Conservation (phyloP, 2,329 filamentous ascomycete genomes). For the Bipolaris cookei region DNA sequence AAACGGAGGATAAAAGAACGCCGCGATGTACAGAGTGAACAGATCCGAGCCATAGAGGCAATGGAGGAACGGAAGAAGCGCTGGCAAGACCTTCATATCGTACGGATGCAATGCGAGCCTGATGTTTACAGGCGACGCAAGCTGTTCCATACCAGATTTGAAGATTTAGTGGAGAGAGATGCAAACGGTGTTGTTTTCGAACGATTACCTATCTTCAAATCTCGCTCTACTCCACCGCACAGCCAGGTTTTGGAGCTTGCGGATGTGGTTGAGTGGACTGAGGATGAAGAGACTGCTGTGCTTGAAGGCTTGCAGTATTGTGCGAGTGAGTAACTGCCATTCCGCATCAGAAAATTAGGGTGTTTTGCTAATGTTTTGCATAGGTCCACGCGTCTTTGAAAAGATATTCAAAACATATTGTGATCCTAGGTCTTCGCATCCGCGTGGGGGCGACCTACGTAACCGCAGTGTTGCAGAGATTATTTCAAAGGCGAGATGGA, state of each 20-base stretch:
- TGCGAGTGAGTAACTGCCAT: constrained; percentile 28
- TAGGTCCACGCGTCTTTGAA: constrained; percentile 37
- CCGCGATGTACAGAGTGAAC: constrained; percentile 4
- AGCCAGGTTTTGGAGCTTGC: constrained; percentile 15
- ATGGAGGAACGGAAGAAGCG: constrained; percentile 19
- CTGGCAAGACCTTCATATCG: constrained; percentile 42
- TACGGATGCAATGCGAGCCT: constrained; percentile 35
- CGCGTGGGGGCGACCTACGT: constrained; percentile 27
- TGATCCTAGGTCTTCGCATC: constrained; percentile 8
- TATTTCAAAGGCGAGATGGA: constrained; percentile 26
- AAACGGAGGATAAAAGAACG: constrained; percentile 16
- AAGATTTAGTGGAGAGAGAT: constrained; percentile 40
- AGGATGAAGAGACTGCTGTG: constrained; percentile 42
- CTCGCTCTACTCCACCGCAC: constrained; percentile 35
- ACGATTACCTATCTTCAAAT: constrained; percentile 47
- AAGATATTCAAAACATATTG: constrained; percentile 40
- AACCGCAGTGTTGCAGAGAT: constrained; percentile 42
- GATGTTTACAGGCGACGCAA: constrained; percentile 16
- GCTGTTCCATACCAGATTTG: constrained; percentile 20
- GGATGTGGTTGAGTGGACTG: constrained; percentile 37
- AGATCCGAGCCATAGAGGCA: constrained; percentile 1
- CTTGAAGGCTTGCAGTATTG: constrained; percentile 37
- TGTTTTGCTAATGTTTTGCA: neutral
- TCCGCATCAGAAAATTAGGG: neutral
- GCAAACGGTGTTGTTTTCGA: constrained; percentile 50